Evolutionary conservation across 139 green algal genomes (phyloP), one percentile per base, ranked within the genome.

Genomic region (Chlamydomonas sp.): DNA sequence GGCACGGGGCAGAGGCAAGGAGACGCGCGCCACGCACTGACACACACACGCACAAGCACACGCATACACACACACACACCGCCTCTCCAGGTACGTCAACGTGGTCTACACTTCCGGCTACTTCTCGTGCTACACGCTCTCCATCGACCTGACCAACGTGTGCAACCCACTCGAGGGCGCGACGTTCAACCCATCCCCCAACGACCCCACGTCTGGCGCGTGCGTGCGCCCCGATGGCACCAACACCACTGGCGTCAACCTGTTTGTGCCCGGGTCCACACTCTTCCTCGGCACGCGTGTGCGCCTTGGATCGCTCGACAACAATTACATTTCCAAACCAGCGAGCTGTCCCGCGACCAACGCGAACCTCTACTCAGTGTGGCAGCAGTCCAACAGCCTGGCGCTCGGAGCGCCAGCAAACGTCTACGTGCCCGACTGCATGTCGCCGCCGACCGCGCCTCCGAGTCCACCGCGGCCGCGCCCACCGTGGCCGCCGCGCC

Each of bases 101-200:
- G 65, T 71, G 65, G 43, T 71, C 16, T 71, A 71, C 47, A 60
- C 10, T 8, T 5, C 43, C 3, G 65, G 65, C 22, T 71, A 35
- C 29, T 71, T 33, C 65, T 63, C 43, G 3, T 71, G 65, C 39
- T 71, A 71, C 65, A 71, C 65, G 20, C 38, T 71, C 3, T 26
- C 13, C 30, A 62, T 71, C 3, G 65, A 71, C 65, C 30, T 71
- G 5, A 61, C n/a, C 5, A 34, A 71, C 3, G 65, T 71, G 62
- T 68, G 60, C 48, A 30, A 68, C n/a, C 10, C 34, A 13, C 20
- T 20, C 30, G 6, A 16, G 10, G 22, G 34, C 34, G 30, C 60
- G 6, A 68, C 60, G 20, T 68, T 68, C 60, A 68, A 68, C 60
- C 60, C 60, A 10, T 48, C 31, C 26, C 8, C 20, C 8, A 68